Percentiles rank a stretch among this genome's conserved stretches.
phyloP scores from a whole-genome alignment of 345 rosid species.

The Sisymbrium irio region DNA sequence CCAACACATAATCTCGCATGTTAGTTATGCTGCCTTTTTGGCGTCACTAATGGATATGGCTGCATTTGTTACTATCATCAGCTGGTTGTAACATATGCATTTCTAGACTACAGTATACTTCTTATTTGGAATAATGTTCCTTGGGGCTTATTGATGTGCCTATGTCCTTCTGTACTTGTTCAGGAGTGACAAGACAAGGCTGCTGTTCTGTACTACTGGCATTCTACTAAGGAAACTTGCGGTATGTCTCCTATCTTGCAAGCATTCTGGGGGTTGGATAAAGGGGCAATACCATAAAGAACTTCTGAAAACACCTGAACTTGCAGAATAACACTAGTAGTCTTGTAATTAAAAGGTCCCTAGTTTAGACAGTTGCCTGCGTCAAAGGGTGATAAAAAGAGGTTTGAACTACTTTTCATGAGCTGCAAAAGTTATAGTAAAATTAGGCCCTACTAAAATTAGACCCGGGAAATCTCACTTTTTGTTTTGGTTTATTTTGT shows the following conservation, averaged over 20 bases:
- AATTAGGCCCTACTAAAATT: too few species aligned
- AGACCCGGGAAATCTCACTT: background rate
- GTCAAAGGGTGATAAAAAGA: background rate
- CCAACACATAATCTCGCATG: background rate
- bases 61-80: background rate
- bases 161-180: slow-evolving; percentile 24
- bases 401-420: background rate
- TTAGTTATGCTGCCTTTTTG: background rate
- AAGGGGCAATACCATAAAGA: background rate
- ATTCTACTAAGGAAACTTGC: slow-evolving; percentile 78
- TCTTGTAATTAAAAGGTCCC: background rate
- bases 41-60: background rate
- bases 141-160: background rate
- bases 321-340: background rate
- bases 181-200: slow-evolving; percentile 88
- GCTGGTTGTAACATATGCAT: background rate
- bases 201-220: slow-evolving; percentile 90
- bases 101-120: background rate
- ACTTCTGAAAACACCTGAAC: background rate
- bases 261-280: too few species aligned
- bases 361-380: background rate
- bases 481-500: too few species aligned
- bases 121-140: background rate
- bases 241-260: slow-evolving; percentile 41
- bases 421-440: background rate